Evolutionary conservation across 306 rosid genomes (phyloP), one percentile per base, ranked within the genome.

Genomic region (Trichosanthes cucumerina): DNA sequence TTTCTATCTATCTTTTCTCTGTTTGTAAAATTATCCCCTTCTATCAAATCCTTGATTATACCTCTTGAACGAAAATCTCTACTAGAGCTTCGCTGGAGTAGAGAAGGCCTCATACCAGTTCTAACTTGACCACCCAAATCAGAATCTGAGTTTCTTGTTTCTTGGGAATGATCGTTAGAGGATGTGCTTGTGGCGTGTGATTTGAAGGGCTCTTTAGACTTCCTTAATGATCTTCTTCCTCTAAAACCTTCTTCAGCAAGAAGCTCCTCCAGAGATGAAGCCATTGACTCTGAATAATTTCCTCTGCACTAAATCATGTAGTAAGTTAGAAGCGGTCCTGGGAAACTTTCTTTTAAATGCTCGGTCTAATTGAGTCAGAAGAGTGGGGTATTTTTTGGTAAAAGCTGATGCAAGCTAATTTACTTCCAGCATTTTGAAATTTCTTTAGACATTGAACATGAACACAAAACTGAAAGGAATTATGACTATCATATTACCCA

Each of bases 161-260:
- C 79, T 23, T 64, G 73, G 46, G 5, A 68, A 62, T 41, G 44
- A 58, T 79, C 19, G 46, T 56, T 77, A 2, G 89, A n/a, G n/a
- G n/a, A 82, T n/a, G 75, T 66, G 43, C 60, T 68, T 69, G 76
- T 77, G 79, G 86, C 82, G 58, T 82, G 82, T 62, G 89, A 26
- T 73, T 80, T 85, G 54, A 83, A 79, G 66, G 89, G 84, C 59
- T 89, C 80, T 84, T 86, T 85, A 9, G 93, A 77, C 86, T 87
- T 86, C 54, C 75, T 44, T 78, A 85, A 59, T 56, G 66, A 69
- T 85, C 84, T 88, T 75, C 83, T 81, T 82, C 89, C 91, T 81
- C 79, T 91, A 84, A 93, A 93, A 16, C 98, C 98, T 81, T 93
- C 98, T 84, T 84, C 68, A 53, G 87, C 88, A 62, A 93, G 92